A percentile compares a stretch with the other conserved stretches of the same genome.
Evolutionary conservation across 1,139 yeast species (phyloP).

Genomic region (Suhomyces maxii): DNA sequence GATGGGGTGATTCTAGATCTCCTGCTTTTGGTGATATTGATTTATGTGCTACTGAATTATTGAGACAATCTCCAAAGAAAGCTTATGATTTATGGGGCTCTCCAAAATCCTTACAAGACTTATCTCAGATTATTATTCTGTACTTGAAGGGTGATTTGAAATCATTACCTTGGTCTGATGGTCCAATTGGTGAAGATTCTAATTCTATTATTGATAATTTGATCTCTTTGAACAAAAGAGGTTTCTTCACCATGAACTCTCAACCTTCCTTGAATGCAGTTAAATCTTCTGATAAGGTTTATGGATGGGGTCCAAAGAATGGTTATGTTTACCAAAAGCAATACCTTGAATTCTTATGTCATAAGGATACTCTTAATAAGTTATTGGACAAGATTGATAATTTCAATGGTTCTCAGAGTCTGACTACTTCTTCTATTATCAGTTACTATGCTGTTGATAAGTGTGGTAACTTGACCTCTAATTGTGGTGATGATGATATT

Average conservation of each 20-base stretch:
- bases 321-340: conserved; percentile 96
- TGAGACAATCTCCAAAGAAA: conserved; percentile 76
- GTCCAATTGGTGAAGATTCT: conserved; percentile 79
- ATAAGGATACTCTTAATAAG: conserved; percentile 50
- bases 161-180: conserved; percentile 95
- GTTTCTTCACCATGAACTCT: conserved; percentile 82
- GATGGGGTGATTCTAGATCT: conserved; percentile 93
- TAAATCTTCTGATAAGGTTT: conserved; percentile 64
- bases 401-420: conserved; percentile 38
- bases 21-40: conserved; percentile 92
- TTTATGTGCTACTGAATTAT: conserved; percentile 72
- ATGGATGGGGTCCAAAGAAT: conserved; percentile 96
- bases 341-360: conserved; percentile 81
- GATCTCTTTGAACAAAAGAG: conserved; percentile 60
- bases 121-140: conserved; percentile 59
- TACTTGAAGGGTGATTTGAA: conserved; percentile 70
- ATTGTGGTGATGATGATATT: conserved; percentile 74
- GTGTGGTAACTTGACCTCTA: conserved; percentile 57
- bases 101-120: conserved; percentile 60
- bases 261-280: conserved; percentile 92
- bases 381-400: conserved; percentile 39
- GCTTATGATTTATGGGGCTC: conserved; percentile 86
- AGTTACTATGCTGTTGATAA: conserved; percentile 81
- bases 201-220: conserved; percentile 60
- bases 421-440: conserved; percentile 45